phyloP scores from a whole-genome alignment of 345 rosid genomes.

The Syzygium jambos region DNA sequence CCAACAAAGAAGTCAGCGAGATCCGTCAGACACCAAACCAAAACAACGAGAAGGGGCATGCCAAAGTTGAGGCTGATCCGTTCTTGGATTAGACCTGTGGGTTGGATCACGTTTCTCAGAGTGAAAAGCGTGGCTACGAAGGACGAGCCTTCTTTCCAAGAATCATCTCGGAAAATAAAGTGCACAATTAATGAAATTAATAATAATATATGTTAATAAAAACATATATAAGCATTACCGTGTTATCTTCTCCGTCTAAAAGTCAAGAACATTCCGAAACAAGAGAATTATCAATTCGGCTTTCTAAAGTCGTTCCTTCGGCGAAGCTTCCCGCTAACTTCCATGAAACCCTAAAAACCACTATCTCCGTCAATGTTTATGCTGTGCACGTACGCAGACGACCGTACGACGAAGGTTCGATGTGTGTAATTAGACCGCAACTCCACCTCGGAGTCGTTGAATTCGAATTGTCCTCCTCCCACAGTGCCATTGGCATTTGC shows the following conservation, averaged over 20 bases:
- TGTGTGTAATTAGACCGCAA: neutral
- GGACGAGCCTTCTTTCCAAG: neutral
- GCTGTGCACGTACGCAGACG: neutral
- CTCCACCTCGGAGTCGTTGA: neutral
- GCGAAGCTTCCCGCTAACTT: neutral
- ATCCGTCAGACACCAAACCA: neutral
- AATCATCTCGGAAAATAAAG: neutral
- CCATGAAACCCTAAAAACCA: neutral
- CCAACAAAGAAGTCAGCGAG: neutral
- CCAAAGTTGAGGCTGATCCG: neutral
- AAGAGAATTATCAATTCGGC: neutral
- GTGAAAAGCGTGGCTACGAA: neutral
- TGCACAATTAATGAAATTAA: neutral
- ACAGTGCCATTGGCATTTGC: neutral
- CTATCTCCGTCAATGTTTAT: neutral
- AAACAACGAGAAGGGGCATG: neutral
- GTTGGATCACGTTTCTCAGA: neutral
- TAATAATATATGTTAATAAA: no score
- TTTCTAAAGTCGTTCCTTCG: neutral
- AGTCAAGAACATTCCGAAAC: neutral
- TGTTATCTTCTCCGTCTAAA: neutral
- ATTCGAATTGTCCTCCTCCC: neutral
- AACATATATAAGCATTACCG: neutral
- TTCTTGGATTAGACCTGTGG: neutral
- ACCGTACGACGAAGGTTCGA: neutral